Percentiles rank a stretch among this genome's conserved stretches.
phyloP scores from a whole-genome alignment of 371 early-diverging fungal genomes.

The Mycotypha africana region DNA sequence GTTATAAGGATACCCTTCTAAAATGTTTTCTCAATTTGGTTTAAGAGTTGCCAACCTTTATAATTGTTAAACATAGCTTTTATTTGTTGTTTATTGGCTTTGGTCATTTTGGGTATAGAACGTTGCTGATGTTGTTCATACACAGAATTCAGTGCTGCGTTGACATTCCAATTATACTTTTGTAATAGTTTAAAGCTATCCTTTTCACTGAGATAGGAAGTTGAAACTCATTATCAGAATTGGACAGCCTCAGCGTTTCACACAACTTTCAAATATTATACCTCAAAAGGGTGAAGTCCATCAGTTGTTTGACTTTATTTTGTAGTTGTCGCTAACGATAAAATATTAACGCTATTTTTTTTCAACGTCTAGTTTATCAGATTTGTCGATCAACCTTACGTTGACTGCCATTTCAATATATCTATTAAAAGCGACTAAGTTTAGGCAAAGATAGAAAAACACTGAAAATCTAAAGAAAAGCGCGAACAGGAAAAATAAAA shows the following conservation, averaged over 20 bases:
- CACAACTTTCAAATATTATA: slow-evolving; percentile 12
- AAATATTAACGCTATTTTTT: slow-evolving; percentile 16
- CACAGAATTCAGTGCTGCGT: slow-evolving; percentile 59
- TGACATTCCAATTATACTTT: slow-evolving; percentile 59
- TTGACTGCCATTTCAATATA: too few species aligned
- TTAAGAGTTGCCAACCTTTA: slow-evolving; percentile 66
- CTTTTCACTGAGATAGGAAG: slow-evolving; percentile 38
- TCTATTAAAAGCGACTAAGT: too few species aligned
- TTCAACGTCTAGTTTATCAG: too few species aligned
- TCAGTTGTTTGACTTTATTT: slow-evolving; percentile 48
- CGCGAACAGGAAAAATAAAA: too few species aligned
- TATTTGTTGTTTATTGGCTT: slow-evolving; percentile 21
- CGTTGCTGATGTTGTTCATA: slow-evolving; percentile 28
- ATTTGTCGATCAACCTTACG: too few species aligned
- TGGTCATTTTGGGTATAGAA: slow-evolving; percentile 1
- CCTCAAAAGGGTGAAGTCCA: slow-evolving; percentile 46
- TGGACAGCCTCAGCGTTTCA: too few species aligned
- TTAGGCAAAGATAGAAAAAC: too few species aligned
- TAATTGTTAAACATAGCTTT: slow-evolving; percentile 61
- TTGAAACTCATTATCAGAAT: background rate
- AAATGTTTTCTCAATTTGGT: too few species aligned
- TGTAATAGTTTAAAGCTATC: slow-evolving; percentile 49
- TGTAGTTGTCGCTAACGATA: too few species aligned
- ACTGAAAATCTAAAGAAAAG: too few species aligned
- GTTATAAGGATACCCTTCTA: too few species aligned